Base-by-base conservation (phyloP, 352 stramenopile species). In the Phytophthora pseudosyringae region DNA sequence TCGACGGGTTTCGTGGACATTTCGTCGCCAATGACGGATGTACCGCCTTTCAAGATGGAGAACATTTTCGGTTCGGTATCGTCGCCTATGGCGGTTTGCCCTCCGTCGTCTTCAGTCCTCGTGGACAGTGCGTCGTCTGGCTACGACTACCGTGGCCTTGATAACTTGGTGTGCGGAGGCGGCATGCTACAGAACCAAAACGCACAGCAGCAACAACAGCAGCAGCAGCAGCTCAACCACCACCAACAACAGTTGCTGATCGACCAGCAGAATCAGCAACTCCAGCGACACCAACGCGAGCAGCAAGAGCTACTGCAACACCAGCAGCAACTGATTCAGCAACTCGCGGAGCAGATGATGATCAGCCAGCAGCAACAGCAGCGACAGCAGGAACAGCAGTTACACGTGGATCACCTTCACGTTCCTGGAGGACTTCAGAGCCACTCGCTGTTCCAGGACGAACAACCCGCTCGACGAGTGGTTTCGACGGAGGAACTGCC, bases 401-500 rank as follows among this genome's bases (percentile, higher is more conserved):
- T 62, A 15, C 52, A 46, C 8, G 25, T 63, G 12, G 48, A 69
- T 41, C 53, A 64, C 16, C 41, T 67, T 2, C 71, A 78, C 38
- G 49, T 72, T 12, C 48, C 64, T n/a, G 53, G 50, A 16, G 81
- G 83, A 25, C 59, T 93, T 18, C 73, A 89, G 64, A 81, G 67
- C 46, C 81, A 93, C 66, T 82, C 71, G 44, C 61, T 93, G 4
- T 93, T 93, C 44, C 75, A 78, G 18, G 82, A 93, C 40, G 62
- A 86, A 5, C 47, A 73, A 50, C 73, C 82, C 16, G 71, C 75
- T 28, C 79, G 83, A 18, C 74, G 85, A 15, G 78, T 93, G 5
- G 82, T 93, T 13, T 80, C 83, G 26, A 89, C 65, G 3, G 85
- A 93, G 33, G 85, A 93, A 35, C 67, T 93, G 28, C 85, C 85